Base-by-base conservation (phyloP, 2,329 filamentous ascomycete species). In the Claviceps sp. region DNA sequence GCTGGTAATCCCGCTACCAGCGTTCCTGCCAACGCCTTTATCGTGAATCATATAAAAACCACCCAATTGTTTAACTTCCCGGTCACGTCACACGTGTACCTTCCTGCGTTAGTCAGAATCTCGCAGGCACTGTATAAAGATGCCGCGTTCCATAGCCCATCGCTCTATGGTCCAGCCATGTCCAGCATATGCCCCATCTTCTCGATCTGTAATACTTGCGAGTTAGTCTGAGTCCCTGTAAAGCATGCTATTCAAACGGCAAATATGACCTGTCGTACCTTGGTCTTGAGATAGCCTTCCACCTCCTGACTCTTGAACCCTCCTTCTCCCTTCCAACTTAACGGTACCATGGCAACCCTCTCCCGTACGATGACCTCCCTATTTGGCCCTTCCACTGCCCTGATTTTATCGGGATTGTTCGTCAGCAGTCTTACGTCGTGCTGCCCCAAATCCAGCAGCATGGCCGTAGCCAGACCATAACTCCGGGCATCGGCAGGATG, bases 351-450 rank as follows among this genome's bases (percentile, higher is more conserved):
- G 1, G 90, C 84, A 13, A 98, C 90, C 46, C 93, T 73, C 69
- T 97, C 91, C 58, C 78, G 87, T 2, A 98, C 93, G 8, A 85
- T 77, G 13, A 98, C 77, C 69, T 98, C 91, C 11, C 89, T 74
- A 58, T 87, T 87, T 0, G 90, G 90, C 0, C 93, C 93, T 66
- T 98, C 93, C 0, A 98, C 87, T 0, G 93, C 93, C 16, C 89
- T 76, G 43, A 98, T 87, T 73, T 98, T 98, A 61, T 98, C 93
- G 0, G 93, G 93, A 62, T 98, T 98, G 66, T 98, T 98, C 10
- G 93, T 98, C 60, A 98, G 71, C 49, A 98, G 71, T 39, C 87
- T 76, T 50, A 97, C 83, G 30, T 90, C 86, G 13, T 71, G 67
- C 59, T 95, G 77, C 0, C 88, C 90, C 34, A 98, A 71, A 69